Base-by-base conservation (phyloP, 1,284 basidiomycete species). In the Vanrija sp. region DNA sequence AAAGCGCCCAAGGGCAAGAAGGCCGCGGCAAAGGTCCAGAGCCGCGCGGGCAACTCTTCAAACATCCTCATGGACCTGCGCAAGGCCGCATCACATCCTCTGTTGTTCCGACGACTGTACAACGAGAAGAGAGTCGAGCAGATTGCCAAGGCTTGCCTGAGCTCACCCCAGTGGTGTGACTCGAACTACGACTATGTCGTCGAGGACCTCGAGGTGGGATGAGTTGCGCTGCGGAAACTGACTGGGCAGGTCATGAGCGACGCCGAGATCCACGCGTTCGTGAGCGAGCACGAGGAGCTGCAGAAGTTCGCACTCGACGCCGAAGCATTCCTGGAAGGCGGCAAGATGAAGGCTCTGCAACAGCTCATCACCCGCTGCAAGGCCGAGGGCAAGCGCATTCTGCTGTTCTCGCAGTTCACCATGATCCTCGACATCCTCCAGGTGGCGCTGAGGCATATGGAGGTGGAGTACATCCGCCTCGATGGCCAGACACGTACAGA, bases 321-420 rank as follows among this genome's bases (percentile, higher is more conserved):
- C 6, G 79, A 83, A 19, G 89, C 86, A 60, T 98, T 91, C 78
- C 78, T 93, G 53, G 85, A 96, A 63, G 87, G 92, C 3, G 96
- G 95, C 61, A 98, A 98, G 76, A 81, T 98, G 53, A 80, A 83
- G 29, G 84, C 83, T 26, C 79, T 99, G 43, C 75, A 91, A 57
- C 79, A 81, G 49, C 82, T 96, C 16, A 81, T 98, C 9, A 80
- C 84, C 8, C 78, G 82, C 25, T 94, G 93, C 69, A 77, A 80
- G 55, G 78, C 79, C 38, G 83, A 90, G 60, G 84, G 83, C 46
- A 86, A 94, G 63, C 88, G 95, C 58, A 82, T 96, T 51, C 80
- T 98, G 61, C 86, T 98, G 52, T 98, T 98, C 76, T 94, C 90
- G 38, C 93, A 94, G 89, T 97, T 97, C 75, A 93, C 91, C 4